phyloP scores from a whole-genome alignment of 495 filamentous ascomycete genomes.

The Apiosordaria backusii region DNA sequence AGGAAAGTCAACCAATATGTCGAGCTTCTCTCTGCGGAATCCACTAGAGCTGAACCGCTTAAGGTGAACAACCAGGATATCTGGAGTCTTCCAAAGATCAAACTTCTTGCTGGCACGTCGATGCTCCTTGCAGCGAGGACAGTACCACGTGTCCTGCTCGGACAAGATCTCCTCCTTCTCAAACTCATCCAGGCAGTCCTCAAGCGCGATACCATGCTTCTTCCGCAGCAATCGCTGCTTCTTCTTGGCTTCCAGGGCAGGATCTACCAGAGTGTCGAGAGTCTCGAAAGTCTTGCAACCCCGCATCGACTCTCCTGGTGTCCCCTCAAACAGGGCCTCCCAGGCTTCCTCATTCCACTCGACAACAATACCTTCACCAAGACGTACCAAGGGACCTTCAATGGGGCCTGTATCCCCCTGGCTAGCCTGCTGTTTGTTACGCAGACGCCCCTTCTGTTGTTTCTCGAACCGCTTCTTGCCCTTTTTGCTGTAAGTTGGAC shows the following conservation, averaged over 20 bases:
- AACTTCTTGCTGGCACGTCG: constrained; percentile 91
- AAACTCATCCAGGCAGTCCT: constrained; percentile 90
- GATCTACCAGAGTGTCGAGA: constrained; percentile 57
- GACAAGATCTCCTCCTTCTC: constrained; percentile 89
- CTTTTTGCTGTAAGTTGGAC: constrained; percentile 39
- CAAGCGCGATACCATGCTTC: constrained; percentile 74
- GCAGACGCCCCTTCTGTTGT: constrained; percentile 30
- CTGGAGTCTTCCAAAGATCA: constrained; percentile 91
- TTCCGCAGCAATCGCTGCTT: constrained; percentile 56
- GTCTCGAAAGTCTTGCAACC: constrained; percentile 52
- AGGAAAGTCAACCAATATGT: constrained; percentile 88
- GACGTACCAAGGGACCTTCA: constrained; percentile 63
- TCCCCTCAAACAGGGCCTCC: constrained; percentile 66
- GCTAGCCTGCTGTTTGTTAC: constrained; percentile 29
- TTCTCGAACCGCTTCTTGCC: constrained; percentile 35
- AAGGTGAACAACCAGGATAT: constrained; percentile 85
- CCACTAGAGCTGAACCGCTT: constrained; percentile 87
- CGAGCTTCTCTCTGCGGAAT: constrained; percentile 79
- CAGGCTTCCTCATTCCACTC: constrained; percentile 71
- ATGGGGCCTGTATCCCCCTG: constrained; percentile 22
- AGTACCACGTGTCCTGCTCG: constrained; percentile 94
- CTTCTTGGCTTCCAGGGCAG: constrained; percentile 60
- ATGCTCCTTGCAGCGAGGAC: constrained; percentile 90
- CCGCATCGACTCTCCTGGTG: constrained; percentile 21
- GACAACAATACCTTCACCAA: constrained; percentile 77